Percentiles rank a stretch among this genome's conserved stretches.
phyloP scores from a whole-genome alignment of 345 rosid species.

The Acer negundo region DNA sequence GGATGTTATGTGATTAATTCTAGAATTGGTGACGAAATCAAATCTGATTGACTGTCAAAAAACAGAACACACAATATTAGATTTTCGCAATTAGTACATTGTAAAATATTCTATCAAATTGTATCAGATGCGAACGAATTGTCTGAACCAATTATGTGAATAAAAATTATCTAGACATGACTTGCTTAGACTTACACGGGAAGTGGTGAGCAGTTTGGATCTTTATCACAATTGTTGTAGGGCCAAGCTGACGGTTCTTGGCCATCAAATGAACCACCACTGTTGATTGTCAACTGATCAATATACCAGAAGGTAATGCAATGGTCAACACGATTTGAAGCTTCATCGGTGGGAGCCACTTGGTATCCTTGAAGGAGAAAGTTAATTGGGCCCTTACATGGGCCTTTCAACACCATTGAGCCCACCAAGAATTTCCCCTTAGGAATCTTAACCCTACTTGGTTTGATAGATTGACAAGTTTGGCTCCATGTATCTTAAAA shows the following conservation, averaged over 20 bases:
- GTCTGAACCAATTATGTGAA: too few relatives aligned
- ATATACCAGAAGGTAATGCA: slow-evolving; percentile 27
- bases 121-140: too few relatives aligned
- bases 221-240: background rate
- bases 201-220: background rate
- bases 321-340: background rate
- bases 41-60: slow-evolving; percentile 28
- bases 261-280: slow-evolving; percentile 38
- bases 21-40: slow-evolving; percentile 14
- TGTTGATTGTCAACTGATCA: slow-evolving; percentile 18
- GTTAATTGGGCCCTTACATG: slow-evolving; percentile 26
- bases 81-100: too few relatives aligned
- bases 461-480: too few relatives aligned
- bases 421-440: slow-evolving; percentile 17
- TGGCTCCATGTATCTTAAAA: too few relatives aligned
- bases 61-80: background rate
- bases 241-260: slow-evolving; percentile 35
- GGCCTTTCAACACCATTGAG: slow-evolving; percentile 20
- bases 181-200: slow-evolving; percentile 21
- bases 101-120: too few relatives aligned
- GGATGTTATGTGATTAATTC: slow-evolving; percentile 15
- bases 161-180: too few relatives aligned
- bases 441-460: slow-evolving; percentile 15
- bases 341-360: slow-evolving; percentile 11
- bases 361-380: slow-evolving; percentile 18